Percentiles rank a stretch among this genome's conserved stretches.
phyloP scores from a whole-genome alignment of 495 filamentous ascomycete genomes.

The Penicillium coprophilum region DNA sequence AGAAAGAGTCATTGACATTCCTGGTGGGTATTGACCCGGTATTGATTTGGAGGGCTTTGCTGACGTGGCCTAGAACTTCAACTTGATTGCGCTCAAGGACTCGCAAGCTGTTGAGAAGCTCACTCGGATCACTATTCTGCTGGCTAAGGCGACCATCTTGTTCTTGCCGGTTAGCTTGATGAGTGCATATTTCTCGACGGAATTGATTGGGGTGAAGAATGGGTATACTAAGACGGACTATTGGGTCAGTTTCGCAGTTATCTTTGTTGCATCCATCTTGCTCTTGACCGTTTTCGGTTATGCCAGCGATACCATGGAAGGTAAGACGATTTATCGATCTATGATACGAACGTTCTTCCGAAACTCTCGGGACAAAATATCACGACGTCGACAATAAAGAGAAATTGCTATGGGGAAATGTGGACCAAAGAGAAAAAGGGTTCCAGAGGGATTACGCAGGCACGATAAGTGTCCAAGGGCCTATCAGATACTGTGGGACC shows the following conservation, averaged over 20 bases:
- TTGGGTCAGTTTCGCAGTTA: constrained; percentile 70
- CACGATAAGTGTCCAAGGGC: constrained; percentile 17
- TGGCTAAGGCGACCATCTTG: constrained; percentile 79
- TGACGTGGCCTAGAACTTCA: constrained; percentile 66
- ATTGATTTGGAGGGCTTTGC: neutral
- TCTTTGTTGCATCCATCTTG: constrained; percentile 62
- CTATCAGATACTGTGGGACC: constrained; percentile 20
- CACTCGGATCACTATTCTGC: constrained; percentile 75
- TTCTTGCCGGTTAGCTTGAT: constrained; percentile 83
- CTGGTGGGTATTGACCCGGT: constrained; percentile 47
- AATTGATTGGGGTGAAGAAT: constrained; percentile 58
- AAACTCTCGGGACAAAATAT: constrained; percentile 29
- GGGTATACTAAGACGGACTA: constrained; percentile 63
- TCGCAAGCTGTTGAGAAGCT: constrained; percentile 75
- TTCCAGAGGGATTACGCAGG: constrained; percentile 1
- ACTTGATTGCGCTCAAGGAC: constrained; percentile 82
- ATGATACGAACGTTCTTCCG: constrained; percentile 43
- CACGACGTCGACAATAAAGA: neutral
- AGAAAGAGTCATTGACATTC: constrained; percentile 75
- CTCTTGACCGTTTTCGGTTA: constrained; percentile 50
- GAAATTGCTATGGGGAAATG: neutral
- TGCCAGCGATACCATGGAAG: constrained; percentile 51
- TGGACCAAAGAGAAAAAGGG: neutral
- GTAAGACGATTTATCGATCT: constrained; percentile 50
- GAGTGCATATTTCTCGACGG: constrained; percentile 79